Conservation (phyloP, 1,284 basidiomycete species). For the Austropuccinia psidii region DNA sequence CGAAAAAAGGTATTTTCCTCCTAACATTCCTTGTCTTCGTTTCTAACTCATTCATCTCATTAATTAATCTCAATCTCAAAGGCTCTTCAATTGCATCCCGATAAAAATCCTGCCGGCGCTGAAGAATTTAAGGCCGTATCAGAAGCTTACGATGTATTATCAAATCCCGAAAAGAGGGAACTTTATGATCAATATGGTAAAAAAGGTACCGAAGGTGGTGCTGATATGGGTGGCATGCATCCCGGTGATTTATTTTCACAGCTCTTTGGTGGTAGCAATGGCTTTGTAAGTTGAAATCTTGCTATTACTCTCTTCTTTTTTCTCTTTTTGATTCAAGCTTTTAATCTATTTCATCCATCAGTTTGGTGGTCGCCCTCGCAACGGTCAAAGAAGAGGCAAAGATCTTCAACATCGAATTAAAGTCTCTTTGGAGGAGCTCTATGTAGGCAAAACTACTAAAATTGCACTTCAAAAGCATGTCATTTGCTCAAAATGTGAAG, state of each 20-base stretch:
- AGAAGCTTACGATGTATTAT: slow-evolving; percentile 80
- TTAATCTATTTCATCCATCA: slow-evolving; percentile 48
- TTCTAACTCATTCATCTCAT: not conserved
- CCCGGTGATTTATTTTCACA: slow-evolving; percentile 97
- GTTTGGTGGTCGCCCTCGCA: slow-evolving; percentile 55
- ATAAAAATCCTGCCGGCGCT: slow-evolving; percentile 60
- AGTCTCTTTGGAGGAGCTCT: slow-evolving; percentile 93
- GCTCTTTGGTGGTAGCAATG: slow-evolving; percentile 71
- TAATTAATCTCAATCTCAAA: slow-evolving; percentile 50
- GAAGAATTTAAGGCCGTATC: slow-evolving; percentile 97
- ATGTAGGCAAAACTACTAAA: slow-evolving; percentile 97
- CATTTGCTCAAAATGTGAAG: slow-evolving; percentile 86
- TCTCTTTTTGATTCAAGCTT: not conserved
- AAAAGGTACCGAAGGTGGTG: slow-evolving; percentile 68
- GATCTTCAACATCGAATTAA: slow-evolving; percentile 96
- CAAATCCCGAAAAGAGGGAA: slow-evolving; percentile 74
- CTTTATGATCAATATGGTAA: slow-evolving; percentile 90
- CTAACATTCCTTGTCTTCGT: not conserved
- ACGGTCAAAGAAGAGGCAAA: slow-evolving; percentile 92
- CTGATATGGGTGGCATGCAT: slow-evolving; percentile 71
- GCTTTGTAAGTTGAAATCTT: slow-evolving; percentile 44
- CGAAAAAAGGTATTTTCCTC: slow-evolving; percentile 68
- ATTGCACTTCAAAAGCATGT: slow-evolving; percentile 92
- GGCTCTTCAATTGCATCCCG: slow-evolving; percentile 82
- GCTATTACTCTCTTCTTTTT: not conserved